Evolutionary conservation across 257 asterid species (phyloP).

Genomic region (Plectranthus barbatus): DNA sequence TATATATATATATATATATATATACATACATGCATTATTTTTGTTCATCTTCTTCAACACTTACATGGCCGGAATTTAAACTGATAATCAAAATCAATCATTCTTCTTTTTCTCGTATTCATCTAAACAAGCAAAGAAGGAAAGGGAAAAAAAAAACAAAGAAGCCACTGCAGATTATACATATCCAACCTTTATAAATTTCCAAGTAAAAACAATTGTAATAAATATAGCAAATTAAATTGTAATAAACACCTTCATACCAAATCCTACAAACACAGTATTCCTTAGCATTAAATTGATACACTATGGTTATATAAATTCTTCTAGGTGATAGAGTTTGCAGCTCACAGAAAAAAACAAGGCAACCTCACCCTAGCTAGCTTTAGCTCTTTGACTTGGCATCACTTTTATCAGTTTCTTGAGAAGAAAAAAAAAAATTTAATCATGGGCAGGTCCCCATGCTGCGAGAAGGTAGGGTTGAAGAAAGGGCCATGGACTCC

Average conservation of each 20-base stretch:
- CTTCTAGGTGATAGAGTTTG: neutral
- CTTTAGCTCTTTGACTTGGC: neutral
- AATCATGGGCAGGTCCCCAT: neutral
- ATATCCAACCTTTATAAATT: too few relatives aligned
- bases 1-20: too few relatives aligned
- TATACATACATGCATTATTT: too few relatives aligned
- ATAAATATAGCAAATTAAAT: too few relatives aligned
- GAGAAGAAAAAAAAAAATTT: neutral
- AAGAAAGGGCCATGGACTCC: conserved; percentile 56
- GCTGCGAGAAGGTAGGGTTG: conserved; percentile 21
- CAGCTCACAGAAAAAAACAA: neutral
- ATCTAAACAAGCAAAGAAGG: too few relatives aligned
- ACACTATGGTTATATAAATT: neutral
- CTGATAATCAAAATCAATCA: too few relatives aligned
- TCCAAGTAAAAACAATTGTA: neutral
- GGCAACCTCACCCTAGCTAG: neutral
- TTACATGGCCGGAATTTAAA: too few relatives aligned
- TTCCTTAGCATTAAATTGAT: neutral
- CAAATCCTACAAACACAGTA: neutral
- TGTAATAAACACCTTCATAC: neutral
- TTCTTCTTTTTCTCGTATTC: too few relatives aligned
- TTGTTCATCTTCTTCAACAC: too few relatives aligned
- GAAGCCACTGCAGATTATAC: too few relatives aligned
- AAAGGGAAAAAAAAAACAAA: too few relatives aligned
- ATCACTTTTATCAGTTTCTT: neutral